Evolutionary conservation across 805 yeast species (phyloP), one percentile per base, ranked within the genome.

Genomic region (Lachancea kluyveri): DNA sequence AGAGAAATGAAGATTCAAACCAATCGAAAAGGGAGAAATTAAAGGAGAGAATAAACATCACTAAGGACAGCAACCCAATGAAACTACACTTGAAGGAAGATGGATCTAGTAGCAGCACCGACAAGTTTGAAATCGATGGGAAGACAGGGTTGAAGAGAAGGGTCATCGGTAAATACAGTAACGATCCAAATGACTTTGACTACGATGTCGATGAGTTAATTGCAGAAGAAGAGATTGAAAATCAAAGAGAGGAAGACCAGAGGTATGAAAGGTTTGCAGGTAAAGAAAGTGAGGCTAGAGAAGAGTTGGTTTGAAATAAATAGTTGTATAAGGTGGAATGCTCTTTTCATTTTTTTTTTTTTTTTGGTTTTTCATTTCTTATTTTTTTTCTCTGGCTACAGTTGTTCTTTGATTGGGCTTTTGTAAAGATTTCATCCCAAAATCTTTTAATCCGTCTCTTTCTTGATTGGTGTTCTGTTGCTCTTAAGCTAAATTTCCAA

Each of bases 201-300:
- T 70, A 60, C 37, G 72, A 68, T 38, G 43, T 70, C 17, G 65
- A 70, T 38, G 73, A 69, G 9, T 51, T 70, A 30, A 68, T 70
- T 17, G 46, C 55, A 14, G 64, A 60, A 28, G 65, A 61, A 22
- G 31, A 39, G 15, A 29, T 30, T 9, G 54, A 53, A 26, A 54
- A 56, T 21, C 33, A 39, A 22, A 36, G 34, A 19, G 48, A 42
- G 13, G 44, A 35, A 25, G 42, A 35, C 10, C 16, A 29, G 11
- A 40, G 48, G 20, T 28, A 36, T 4, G 37, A 46, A 16, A 28
- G 44, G 23, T 42, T 41, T 10, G 34, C 44, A 9, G 58, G 53
- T 12, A 42, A 39, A 21, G 46, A 44, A 25, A 35, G 40, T 9
- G 50, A 51, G 26, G 42, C 42, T 3, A 37, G 41, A 29, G 56